These are phyloP conservation scores for Bimuria novae-zelandiae DNA, from an alignment of 2,329 filamentous ascomycete genomes.

Conservation along the genomic window DNA sequence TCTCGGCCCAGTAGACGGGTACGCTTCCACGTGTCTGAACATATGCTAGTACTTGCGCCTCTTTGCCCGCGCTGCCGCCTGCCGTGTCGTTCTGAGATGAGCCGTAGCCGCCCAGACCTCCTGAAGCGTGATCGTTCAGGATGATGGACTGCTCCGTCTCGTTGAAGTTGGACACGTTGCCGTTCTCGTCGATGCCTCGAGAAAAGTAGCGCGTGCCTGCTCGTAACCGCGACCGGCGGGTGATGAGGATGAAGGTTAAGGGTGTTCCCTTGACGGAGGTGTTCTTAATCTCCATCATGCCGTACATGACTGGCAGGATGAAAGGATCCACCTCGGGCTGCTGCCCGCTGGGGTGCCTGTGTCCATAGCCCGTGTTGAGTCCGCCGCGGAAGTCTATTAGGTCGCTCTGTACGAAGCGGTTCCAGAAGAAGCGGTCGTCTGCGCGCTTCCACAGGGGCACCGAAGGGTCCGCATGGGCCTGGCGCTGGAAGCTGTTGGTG, in stretches of 20 bases:
- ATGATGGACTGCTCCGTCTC: slow-evolving; percentile 95
- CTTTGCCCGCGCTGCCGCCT: slow-evolving; percentile 63
- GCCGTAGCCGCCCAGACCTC: slow-evolving; percentile 77
- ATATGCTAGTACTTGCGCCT: slow-evolving; percentile 89
- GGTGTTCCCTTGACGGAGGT: slow-evolving; percentile 84
- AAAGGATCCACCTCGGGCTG: slow-evolving; percentile 85
- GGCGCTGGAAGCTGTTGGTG: slow-evolving; percentile 95
- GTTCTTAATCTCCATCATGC: slow-evolving; percentile 88
- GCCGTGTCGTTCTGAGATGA: slow-evolving; percentile 72
- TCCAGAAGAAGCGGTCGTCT: slow-evolving; percentile 99
- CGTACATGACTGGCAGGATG: slow-evolving; percentile 93
- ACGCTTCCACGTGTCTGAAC: slow-evolving; percentile 97
- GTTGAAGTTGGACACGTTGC: slow-evolving; percentile 98
- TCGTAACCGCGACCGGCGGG: slow-evolving; percentile 82
- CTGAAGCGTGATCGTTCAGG: slow-evolving; percentile 76
- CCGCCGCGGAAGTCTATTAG: slow-evolving; percentile 84
- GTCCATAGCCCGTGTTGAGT: slow-evolving; percentile 53
- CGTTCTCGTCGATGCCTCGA: slow-evolving; percentile 88
- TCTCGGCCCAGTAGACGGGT: slow-evolving; percentile 93
- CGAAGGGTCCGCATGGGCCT: slow-evolving; percentile 73
- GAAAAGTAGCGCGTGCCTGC: slow-evolving; percentile 95
- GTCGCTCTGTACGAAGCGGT: slow-evolving; percentile 87
- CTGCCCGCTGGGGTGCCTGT: slow-evolving; percentile 66
- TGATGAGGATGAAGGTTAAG: slow-evolving; percentile 85
- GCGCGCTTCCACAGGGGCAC: slow-evolving; percentile 86